Evolutionary conservation across 1,284 basidiomycete species (phyloP), one percentile per base, ranked within the genome.

Genomic region (Heterobasidion annosum): DNA sequence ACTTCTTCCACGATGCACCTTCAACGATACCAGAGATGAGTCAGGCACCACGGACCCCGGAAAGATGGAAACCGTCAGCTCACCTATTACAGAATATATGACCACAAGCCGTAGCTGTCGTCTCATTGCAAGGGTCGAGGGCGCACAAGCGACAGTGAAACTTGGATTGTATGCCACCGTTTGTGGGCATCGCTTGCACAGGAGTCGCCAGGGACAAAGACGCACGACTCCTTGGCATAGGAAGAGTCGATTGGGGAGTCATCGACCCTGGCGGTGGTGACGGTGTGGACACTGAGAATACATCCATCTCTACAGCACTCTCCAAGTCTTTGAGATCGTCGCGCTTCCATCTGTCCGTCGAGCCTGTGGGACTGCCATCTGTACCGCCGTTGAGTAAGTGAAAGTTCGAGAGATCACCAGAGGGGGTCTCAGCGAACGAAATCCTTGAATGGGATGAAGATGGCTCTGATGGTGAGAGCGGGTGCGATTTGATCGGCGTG

Each of bases 21-120:
- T 37, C 10, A 32, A 13, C 16, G 8, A 34, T 19, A 37, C 25
- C 25, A 25, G 25, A 25, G 3, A 5, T 25, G 25, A 25, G 25
- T 25, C 25, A 5, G 3, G 3, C 25, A 25, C 25, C 25, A 25
- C 25, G 5, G 25, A 25, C 0, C 25, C 25, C 25, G 25, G 25
- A 25, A 25, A 25, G 25, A 25, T 25, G 5, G 25, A 25, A 25
- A 25, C 3, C 3, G 25, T 25, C 25, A 5, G 25, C 25, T 5
- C 25, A 53, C 46, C 52, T 19, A n/a, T 60, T 58, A 19, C 59
- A 60, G 44, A 60, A 60, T n/a, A 60, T n/a, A 52, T 60, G 59
- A 7, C 59, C 59, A 46, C 59, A 60, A 18, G 35, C 52, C 8
- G 59, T 60, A 8, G 46, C 59, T 16, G 59, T 60, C 6, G 55